These are phyloP conservation scores for Immersiella caudata DNA, from an alignment of 495 filamentous ascomycete species.

Conservation along the genomic window DNA sequence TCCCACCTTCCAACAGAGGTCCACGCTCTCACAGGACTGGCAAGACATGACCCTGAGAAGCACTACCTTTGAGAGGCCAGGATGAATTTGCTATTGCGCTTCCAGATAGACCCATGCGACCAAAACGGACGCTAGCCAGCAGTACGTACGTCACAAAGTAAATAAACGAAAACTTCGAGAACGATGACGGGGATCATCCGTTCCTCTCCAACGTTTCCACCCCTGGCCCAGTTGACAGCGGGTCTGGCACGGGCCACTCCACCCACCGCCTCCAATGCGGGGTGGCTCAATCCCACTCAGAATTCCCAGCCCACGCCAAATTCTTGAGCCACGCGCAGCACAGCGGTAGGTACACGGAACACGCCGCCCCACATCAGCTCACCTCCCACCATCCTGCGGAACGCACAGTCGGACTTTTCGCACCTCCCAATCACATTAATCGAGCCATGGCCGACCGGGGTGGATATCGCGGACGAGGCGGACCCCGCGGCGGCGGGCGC, in stretches of 20 bases:
- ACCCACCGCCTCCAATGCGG: background rate
- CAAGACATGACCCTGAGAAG: no score
- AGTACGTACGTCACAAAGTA: background rate
- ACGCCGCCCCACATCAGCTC: background rate
- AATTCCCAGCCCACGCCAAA: background rate
- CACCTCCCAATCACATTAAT: background rate
- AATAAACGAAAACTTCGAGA: background rate
- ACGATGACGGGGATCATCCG: background rate
- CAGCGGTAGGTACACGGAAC: background rate
- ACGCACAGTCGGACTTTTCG: background rate
- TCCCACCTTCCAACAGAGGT: background rate
- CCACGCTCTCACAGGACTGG: no score
- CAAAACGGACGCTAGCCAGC: no score
- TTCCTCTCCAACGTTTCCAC: background rate
- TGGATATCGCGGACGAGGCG: slow-evolving; percentile 53
- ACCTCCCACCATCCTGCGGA: background rate
- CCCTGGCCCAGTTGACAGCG: background rate
- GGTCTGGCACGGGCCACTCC: background rate
- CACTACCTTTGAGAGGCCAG: no score
- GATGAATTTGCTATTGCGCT: no score
- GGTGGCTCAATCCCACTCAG: background rate
- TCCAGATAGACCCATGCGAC: no score
- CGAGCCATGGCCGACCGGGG: slow-evolving; percentile 53
- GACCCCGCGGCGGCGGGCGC: slow-evolving; percentile 44
- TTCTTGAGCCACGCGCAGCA: background rate